These are phyloP conservation scores for Wickerhamiella allomyrinae DNA, from an alignment of 805 yeast genomes.

Conservation along the genomic window DNA sequence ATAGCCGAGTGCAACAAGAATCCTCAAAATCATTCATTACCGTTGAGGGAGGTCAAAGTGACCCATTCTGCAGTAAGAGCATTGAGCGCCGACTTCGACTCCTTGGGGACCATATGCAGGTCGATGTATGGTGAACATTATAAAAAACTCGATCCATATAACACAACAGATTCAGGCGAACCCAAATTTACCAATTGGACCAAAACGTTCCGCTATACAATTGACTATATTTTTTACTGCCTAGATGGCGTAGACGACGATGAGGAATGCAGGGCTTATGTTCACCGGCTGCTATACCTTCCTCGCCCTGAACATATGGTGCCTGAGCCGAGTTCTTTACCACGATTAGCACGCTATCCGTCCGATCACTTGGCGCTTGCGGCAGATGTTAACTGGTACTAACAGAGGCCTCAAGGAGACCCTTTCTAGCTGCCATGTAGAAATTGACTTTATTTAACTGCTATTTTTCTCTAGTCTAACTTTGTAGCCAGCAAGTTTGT, in stretches of 20 bases:
- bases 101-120: neutral
- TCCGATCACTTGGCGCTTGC: conserved; percentile 82
- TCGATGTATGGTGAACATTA: neutral
- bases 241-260: too few relatives aligned
- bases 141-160: neutral
- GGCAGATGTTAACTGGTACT: too few relatives aligned
- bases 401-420: too few relatives aligned
- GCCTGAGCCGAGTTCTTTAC: conserved; percentile 63
- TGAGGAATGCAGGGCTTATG: conserved; percentile 7
- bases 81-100: neutral
- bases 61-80: neutral
- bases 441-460: too few relatives aligned
- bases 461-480: neutral
- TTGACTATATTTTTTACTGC: conserved; percentile 74
- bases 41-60: conserved; percentile 8
- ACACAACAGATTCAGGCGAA: conserved; percentile 34
- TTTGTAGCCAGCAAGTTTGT: conserved; percentile 40
- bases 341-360: conserved; percentile 68
- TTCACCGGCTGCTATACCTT: conserved; percentile 45
- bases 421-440: too few relatives aligned
- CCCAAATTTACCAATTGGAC: conserved; percentile 94
- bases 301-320: conserved; percentile 74
- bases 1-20: too few relatives aligned
- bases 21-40: conserved; percentile 11
- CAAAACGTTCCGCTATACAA: conserved; percentile 69